phyloP scores from a whole-genome alignment of 2,329 filamentous ascomycete species.

The Trichoderma oligosporum region DNA sequence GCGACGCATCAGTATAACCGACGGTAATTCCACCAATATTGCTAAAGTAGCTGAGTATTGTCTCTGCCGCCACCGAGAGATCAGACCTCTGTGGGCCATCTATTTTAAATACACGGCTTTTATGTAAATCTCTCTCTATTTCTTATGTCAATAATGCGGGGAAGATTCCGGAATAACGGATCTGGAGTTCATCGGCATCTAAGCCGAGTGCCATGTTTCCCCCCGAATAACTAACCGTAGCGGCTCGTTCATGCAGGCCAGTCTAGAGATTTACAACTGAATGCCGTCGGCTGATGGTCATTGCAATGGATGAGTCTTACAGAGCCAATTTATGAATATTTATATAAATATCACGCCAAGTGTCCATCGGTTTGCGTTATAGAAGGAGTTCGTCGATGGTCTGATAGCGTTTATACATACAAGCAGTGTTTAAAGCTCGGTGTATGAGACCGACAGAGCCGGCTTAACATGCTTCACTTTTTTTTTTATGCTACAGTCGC shows the following conservation, averaged over 20 bases:
- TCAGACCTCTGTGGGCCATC: no score
- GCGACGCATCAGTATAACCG: neutral
- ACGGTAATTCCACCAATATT: neutral
- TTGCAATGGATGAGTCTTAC: neutral
- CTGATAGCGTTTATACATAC: no score
- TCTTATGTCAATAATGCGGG: neutral
- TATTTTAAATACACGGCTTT: no score
- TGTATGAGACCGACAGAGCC: neutral
- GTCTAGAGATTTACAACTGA: neutral
- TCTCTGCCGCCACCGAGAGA: neutral
- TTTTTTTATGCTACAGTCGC: neutral
- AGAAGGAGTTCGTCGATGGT: no score
- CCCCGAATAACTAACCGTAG: neutral
- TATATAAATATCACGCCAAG: neutral
- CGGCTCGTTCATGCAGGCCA: neutral
- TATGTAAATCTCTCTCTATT: no score
- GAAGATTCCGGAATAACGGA: neutral
- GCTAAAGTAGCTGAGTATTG: neutral
- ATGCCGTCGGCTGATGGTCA: slow-evolving; percentile 9
- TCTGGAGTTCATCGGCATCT: slow-evolving; percentile 9
- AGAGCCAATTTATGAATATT: neutral
- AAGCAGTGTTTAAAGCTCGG: neutral
- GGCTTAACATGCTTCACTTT: neutral
- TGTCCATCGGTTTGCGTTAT: no score
- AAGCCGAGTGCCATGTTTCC: neutral